Conservation (phyloP, 352 stramenopile species). For the Phytophthora podocarpi region DNA sequence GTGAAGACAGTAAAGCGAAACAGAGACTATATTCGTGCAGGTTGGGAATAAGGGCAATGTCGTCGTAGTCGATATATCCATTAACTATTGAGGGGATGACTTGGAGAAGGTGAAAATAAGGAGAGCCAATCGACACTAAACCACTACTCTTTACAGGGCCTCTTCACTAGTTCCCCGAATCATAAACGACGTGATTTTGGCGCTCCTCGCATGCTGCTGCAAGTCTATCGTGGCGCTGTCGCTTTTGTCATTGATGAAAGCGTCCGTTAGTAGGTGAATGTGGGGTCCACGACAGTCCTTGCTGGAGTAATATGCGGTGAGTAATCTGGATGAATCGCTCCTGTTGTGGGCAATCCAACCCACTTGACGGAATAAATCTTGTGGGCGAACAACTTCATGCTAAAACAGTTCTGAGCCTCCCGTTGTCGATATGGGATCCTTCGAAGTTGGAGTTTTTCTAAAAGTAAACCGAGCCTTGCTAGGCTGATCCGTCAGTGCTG, state of each 20-base stretch:
- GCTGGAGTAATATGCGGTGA: background rate
- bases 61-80: too few species aligned
- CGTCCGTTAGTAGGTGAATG: background rate
- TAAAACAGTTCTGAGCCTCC: constrained; percentile 14
- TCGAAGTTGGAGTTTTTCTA: too few species aligned
- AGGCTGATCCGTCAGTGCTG: too few species aligned
- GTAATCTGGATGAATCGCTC: background rate
- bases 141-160: too few species aligned
- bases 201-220: background rate
- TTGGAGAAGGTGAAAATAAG: too few species aligned
- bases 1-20: too few species aligned
- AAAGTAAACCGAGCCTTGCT: too few species aligned
- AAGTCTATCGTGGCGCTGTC: background rate
- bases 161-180: constrained; percentile 1
- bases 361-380: constrained; percentile 5
- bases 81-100: too few species aligned
- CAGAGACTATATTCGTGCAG: too few species aligned
- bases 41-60: too few species aligned
- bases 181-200: background rate
- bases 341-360: background rate
- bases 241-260: background rate
- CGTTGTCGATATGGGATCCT: too few species aligned
- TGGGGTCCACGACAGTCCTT: background rate
- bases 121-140: too few species aligned
- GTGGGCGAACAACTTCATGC: constrained; percentile 3